Evolutionary conservation across 169 alveolate species (phyloP).

Genomic region (Miamiensis avidus): DNA sequence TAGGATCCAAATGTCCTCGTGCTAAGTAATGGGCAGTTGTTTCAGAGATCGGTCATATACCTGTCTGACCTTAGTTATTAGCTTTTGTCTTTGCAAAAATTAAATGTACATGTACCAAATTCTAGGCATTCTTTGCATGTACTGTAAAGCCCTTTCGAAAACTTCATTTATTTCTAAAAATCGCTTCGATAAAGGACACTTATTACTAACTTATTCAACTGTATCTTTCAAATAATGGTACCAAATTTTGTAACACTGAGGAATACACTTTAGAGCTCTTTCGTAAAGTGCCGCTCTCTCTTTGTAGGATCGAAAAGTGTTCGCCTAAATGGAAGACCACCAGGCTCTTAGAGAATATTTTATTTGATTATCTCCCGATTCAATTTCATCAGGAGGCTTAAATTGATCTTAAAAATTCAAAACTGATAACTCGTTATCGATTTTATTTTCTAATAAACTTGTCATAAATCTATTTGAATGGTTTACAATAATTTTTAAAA

Average conservation of each 20-base stretch:
- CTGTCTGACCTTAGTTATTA: conserved; percentile 80
- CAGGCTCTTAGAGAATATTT: conserved; percentile 20
- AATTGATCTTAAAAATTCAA: background rate
- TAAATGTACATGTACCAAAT: conserved; percentile 88
- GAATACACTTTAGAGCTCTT: conserved; percentile 83
- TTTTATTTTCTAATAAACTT: no score
- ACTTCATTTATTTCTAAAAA: conserved; percentile 69
- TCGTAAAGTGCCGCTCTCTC: conserved; percentile 83
- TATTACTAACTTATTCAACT: conserved; percentile 44
- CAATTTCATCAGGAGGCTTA: conserved; percentile 24
- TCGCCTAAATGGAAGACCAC: conserved; percentile 20
- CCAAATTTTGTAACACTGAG: conserved; percentile 92
- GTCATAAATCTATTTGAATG: no score
- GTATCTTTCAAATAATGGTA: conserved; percentile 82
- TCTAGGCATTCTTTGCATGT: conserved; percentile 75
- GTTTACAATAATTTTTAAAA: no score
- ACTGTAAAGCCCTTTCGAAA: conserved; percentile 84
- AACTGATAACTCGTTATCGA: no score
- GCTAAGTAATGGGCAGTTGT: conserved; percentile 87
- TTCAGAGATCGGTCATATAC: conserved; percentile 83
- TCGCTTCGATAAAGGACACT: conserved; percentile 43
- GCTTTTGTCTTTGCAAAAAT: conserved; percentile 70
- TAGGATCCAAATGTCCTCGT: conserved; percentile 84
- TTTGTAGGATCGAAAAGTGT: conserved; percentile 11
- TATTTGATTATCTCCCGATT: conserved; percentile 17